phyloP scores from a whole-genome alignment of 1,139 yeast genomes.

The Hyphopichia khmerensis region DNA sequence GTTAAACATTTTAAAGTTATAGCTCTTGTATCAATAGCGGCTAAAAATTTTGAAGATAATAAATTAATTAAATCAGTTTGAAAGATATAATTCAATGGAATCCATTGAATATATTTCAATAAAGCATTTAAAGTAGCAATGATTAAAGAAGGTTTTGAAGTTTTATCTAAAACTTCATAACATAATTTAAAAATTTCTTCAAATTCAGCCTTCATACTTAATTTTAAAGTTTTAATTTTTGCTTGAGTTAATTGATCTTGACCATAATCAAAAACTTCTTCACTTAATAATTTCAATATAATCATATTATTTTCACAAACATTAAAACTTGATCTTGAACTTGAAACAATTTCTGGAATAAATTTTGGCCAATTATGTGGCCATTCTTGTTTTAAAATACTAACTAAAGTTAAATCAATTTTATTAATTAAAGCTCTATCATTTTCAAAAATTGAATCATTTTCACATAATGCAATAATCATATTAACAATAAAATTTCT shows the following conservation, averaged over 20 bases:
- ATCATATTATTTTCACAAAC: constrained; percentile 98
- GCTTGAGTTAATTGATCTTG: constrained; percentile 97
- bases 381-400: constrained; percentile 97
- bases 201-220: constrained; percentile 85
- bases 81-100: constrained; percentile 84
- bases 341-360: constrained; percentile 85
- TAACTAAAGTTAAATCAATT: constrained; percentile 90
- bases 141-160: constrained; percentile 76
- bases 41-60: constrained; percentile 72
- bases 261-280: constrained; percentile 93
- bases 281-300: constrained; percentile 82
- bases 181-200: constrained; percentile 91
- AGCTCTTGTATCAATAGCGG: constrained; percentile 79
- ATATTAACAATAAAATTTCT: constrained; percentile 87
- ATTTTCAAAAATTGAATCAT: constrained; percentile 68
- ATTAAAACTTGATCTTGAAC: constrained; percentile 82
- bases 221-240: constrained; percentile 78
- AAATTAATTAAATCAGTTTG: constrained; percentile 78
- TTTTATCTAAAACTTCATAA: constrained; percentile 88
- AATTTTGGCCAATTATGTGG: constrained; percentile 98
- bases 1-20: constrained; percentile 88
- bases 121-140: constrained; percentile 83
- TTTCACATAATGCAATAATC: constrained; percentile 90
- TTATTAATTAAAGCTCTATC: constrained; percentile 88
- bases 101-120: constrained; percentile 89